Evolutionary conservation across 2,329 filamentous ascomycete species (phyloP).

Genomic region (Fusarium xyrophilum): DNA sequence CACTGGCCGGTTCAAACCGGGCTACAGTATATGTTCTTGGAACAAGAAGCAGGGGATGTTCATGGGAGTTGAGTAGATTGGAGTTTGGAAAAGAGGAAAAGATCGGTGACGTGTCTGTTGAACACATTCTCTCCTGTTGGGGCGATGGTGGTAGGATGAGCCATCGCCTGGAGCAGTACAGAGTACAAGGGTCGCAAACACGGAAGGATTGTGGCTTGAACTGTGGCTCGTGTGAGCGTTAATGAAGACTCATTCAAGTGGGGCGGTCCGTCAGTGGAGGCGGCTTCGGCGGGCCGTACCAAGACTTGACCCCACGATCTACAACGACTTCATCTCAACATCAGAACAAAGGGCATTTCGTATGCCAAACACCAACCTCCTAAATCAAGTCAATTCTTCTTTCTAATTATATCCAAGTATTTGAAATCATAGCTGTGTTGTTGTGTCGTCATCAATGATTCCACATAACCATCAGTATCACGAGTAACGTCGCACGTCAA

Average conservation of each 20-base stretch:
- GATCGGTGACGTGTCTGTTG: constrained; percentile 29
- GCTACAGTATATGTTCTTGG: neutral
- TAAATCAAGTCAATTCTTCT: rapidly evolving
- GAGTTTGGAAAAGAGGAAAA: neutral
- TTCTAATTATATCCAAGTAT: rapidly evolving
- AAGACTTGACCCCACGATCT: neutral
- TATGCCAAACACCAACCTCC: neutral
- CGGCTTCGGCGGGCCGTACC: neutral
- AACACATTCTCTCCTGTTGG: constrained; percentile 25
- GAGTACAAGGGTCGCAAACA: constrained; percentile 20
- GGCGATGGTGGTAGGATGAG: constrained; percentile 4
- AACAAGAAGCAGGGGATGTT: neutral
- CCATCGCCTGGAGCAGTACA: constrained; percentile 2
- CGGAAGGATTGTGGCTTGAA: constrained; percentile 15
- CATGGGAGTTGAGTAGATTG: neutral
- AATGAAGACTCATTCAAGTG: neutral
- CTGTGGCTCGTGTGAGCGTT: neutral
- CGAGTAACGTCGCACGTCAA: neutral
- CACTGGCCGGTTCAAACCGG: constrained; percentile 1
- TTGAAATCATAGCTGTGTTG: rapidly evolving
- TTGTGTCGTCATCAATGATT: neutral
- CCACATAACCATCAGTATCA: neutral
- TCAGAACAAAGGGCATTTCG: neutral
- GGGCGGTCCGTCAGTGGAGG: neutral
- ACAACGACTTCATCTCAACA: neutral